Evolutionary conservation across 2,329 filamentous ascomycete species (phyloP).

Genomic region (Corinectria fuckeliana): DNA sequence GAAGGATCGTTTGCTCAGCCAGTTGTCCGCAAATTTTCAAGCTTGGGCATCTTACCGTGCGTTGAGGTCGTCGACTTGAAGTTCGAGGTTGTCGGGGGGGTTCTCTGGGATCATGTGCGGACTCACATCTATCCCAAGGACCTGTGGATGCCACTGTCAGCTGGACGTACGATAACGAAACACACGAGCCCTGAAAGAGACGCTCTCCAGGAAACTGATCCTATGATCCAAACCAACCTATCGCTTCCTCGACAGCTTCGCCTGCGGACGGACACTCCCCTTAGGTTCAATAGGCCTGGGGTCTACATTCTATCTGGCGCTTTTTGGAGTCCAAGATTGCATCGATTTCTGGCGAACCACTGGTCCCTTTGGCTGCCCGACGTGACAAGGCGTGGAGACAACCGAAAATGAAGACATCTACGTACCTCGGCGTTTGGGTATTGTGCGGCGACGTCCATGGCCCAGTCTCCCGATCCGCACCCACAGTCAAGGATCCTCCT

Average conservation of each 20-base stretch:
- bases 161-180: neutral
- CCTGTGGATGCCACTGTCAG: conserved; percentile 52
- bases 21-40: neutral
- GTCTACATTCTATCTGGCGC: no score
- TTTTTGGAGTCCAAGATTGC: no score
- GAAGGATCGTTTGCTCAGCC: conserved; percentile 7
- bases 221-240: neutral
- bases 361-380: neutral
- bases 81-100: conserved; percentile 68
- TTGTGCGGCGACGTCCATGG: conserved; percentile 69
- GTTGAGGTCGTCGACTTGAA: conserved; percentile 78
- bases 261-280: neutral
- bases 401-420: conserved; percentile 6
- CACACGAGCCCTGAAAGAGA: neutral
- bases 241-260: neutral
- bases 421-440: conserved; percentile 70
- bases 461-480: conserved; percentile 75
- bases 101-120: conserved; percentile 72
- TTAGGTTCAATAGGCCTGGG: neutral
- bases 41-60: conserved; percentile 52
- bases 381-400: neutral
- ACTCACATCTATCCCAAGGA: conserved; percentile 74
- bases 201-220: neutral
- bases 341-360: neutral
- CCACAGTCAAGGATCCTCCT: conserved; percentile 74